Percentiles rank a stretch among this genome's conserved stretches.
phyloP scores from a whole-genome alignment of 2,329 filamentous ascomycete species.

The Teratosphaeria destructans region DNA sequence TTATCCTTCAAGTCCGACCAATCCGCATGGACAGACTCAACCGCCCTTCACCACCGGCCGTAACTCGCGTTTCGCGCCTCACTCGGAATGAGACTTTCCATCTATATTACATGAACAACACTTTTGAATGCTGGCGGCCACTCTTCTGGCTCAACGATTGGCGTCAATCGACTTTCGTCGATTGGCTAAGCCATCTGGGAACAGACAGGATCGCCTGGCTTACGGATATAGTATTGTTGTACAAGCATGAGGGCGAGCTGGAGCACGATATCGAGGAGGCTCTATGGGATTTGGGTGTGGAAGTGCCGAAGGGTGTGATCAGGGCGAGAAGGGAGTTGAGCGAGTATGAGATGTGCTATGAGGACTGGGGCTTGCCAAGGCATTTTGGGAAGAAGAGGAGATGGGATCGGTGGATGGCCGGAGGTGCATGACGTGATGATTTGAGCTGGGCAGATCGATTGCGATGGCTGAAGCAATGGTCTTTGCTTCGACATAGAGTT shows the following conservation, averaged over 20 bases:
- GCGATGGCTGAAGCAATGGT: too few species aligned
- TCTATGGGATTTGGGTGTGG: constrained; percentile 10
- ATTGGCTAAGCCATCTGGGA: constrained; percentile 14
- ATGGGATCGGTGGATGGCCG: neutral
- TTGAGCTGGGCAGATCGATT: neutral
- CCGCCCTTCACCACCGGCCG: constrained; percentile 2
- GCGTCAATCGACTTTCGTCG: constrained; percentile 13
- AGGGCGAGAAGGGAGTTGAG: constrained; percentile 10
- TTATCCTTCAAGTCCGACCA: neutral
- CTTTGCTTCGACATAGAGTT: too few species aligned
- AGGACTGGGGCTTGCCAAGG: constrained; percentile 13
- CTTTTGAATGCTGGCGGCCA: constrained; percentile 18
- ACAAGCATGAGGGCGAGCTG: constrained; percentile 12
- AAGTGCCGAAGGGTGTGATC: constrained; percentile 7
- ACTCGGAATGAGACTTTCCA: constrained; percentile 13
- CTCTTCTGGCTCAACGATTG: constrained; percentile 15
- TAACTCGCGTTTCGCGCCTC: constrained; percentile 13
- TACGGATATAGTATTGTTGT: constrained; percentile 13
- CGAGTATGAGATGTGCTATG: constrained; percentile 15
- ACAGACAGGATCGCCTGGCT: constrained; percentile 13
- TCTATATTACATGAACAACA: constrained; percentile 15
- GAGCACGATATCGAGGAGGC: constrained; percentile 12
- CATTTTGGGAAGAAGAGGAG: constrained; percentile 15
- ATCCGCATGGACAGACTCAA: constrained; percentile 2
- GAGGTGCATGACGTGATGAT: neutral